phyloP scores from a whole-genome alignment of 2,329 filamentous ascomycete species.

The Fusarium setosum region DNA sequence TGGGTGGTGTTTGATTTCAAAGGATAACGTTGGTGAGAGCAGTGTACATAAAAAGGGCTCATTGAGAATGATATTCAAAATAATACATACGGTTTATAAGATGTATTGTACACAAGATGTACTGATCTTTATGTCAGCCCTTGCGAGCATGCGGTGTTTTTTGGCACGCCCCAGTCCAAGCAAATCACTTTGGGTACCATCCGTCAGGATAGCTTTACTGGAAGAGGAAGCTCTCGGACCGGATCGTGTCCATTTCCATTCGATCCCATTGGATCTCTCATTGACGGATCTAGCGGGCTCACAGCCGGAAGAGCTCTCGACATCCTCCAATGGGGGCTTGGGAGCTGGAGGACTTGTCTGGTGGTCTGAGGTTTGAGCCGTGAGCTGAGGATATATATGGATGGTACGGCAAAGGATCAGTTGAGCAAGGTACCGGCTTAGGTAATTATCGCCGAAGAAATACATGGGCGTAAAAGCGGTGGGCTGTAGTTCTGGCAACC shows the following conservation, averaged over 20 bases:
- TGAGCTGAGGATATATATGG: background rate
- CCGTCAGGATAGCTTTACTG: slow-evolving; percentile 11
- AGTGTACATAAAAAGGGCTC: background rate
- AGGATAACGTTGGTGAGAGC: background rate
- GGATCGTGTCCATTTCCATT: slow-evolving; percentile 10
- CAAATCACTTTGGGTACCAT: background rate
- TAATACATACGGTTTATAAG: background rate
- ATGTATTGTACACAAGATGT: background rate
- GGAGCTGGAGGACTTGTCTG: slow-evolving; percentile 4
- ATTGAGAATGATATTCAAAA: background rate
- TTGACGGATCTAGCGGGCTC: slow-evolving; percentile 25
- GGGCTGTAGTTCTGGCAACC: slow-evolving; percentile 13
- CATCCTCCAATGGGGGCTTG: slow-evolving; percentile 28
- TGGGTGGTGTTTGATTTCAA: background rate
- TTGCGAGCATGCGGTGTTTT: slow-evolving; percentile 8
- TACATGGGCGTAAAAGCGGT: slow-evolving; percentile 21
- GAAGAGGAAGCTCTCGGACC: slow-evolving; percentile 5
- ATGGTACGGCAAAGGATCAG: slow-evolving; percentile 20
- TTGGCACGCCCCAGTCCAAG: background rate
- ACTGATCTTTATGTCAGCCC: slow-evolving; percentile 5
- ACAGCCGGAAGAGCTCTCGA: slow-evolving; percentile 20
- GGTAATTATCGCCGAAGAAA: background rate
- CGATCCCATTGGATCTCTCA: slow-evolving; percentile 21
- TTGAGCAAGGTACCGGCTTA: slow-evolving; percentile 13
- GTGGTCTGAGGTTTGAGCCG: slow-evolving; percentile 35